Percentiles rank a stretch among this genome's conserved stretches.
phyloP scores from a whole-genome alignment of 441 rosid species.

The Corymbia citriodora region DNA sequence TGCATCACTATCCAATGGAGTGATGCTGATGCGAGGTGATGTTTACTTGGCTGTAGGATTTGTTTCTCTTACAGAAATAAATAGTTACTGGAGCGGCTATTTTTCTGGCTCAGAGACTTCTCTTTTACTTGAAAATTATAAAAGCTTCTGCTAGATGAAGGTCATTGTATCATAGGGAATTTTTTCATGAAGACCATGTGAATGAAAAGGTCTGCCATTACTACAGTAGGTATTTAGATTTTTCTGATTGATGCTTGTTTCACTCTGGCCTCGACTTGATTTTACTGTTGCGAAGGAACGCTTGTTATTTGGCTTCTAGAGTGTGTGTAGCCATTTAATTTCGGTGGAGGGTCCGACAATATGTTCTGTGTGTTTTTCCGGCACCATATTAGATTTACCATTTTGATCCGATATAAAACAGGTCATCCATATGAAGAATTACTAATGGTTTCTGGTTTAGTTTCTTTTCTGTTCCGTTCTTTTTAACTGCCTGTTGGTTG shows the following conservation, averaged over 20 bases:
- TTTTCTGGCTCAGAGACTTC: constrained; percentile 14
- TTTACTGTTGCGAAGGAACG: neutral
- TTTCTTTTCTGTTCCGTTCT: neutral
- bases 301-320: neutral
- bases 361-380: neutral
- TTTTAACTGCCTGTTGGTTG: neutral
- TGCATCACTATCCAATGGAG: neutral
- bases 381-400: neutral
- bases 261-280: neutral
- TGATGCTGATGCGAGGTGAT: constrained; percentile 1
- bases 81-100: neutral
- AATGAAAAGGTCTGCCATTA: neutral
- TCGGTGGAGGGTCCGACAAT: neutral
- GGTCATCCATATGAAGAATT: neutral
- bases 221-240: neutral
- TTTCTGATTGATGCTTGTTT: neutral
- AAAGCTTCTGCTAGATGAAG: neutral
- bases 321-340: neutral
- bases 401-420: neutral
- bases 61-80: constrained; percentile 4
- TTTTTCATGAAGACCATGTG: neutral
- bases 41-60: constrained; percentile 14
- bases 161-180: neutral
- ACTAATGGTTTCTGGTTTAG: neutral
- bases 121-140: neutral